Evolutionary conservation across 176 grass and related monocot species (phyloP).

Genomic region (Themeda triandra): DNA sequence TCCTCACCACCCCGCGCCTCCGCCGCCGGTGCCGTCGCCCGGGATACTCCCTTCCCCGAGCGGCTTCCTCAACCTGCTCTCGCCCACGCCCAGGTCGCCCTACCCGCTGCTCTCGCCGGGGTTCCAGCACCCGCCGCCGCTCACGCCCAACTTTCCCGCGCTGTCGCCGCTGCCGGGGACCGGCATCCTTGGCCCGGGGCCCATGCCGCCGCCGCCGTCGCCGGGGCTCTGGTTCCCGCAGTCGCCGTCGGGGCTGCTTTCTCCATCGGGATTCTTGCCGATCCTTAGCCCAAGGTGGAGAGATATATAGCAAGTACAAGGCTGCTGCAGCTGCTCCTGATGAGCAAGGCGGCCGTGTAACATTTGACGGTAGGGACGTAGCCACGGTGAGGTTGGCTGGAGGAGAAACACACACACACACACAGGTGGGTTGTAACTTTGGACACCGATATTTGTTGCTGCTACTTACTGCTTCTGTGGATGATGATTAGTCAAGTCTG

Average conservation of each 20-base stretch:
- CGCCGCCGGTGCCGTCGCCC: conserved; percentile 45
- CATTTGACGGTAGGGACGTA: conserved; percentile 52
- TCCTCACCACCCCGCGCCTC: conserved; percentile 23
- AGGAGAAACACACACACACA: too few species aligned
- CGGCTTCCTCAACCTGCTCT: conserved; percentile 62
- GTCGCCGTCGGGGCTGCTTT: conserved; percentile 68
- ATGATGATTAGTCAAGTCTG: not conserved
- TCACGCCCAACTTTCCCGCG: conserved; percentile 61
- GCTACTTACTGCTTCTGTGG: conserved; percentile 37
- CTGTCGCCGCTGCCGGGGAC: conserved; percentile 59
- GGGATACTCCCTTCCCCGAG: conserved; percentile 69
- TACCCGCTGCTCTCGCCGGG: conserved; percentile 74
- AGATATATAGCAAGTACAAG: conserved; percentile 46
- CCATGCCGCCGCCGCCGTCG: conserved; percentile 47
- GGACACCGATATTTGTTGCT: conserved; percentile 37
- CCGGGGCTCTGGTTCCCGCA: conserved; percentile 64
- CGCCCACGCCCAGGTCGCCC: conserved; percentile 64
- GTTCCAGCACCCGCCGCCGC: conserved; percentile 47
- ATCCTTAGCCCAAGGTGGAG: conserved; percentile 73
- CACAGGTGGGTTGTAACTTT: conserved; percentile 51
- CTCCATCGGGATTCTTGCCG: conserved; percentile 66
- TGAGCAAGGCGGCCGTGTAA: conserved; percentile 26
- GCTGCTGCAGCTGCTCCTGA: not conserved
- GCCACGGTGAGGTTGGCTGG: conserved; percentile 8
- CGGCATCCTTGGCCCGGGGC: conserved; percentile 66